Percentiles rank a stretch among this genome's conserved stretches.
phyloP scores from a whole-genome alignment of 2,329 filamentous ascomycete genomes.

The Botryotinia convoluta region DNA sequence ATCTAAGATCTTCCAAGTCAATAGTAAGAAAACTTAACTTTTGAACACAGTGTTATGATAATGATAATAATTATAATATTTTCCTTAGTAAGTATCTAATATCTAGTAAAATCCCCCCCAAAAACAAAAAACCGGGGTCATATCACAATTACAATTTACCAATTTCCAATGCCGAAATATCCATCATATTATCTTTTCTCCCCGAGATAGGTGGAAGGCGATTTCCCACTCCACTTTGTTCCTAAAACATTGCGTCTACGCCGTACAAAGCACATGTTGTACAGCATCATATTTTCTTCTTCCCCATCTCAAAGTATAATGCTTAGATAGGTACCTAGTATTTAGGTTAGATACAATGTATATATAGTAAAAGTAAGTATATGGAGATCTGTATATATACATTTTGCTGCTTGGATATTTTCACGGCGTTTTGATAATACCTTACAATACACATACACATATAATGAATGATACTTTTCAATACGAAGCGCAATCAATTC shows the following conservation, averaged over 20 bases:
- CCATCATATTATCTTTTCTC: background rate
- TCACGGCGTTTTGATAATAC: background rate
- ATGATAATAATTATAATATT: background rate
- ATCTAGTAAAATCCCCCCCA: background rate
- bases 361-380: background rate
- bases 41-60: background rate
- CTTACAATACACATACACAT: background rate
- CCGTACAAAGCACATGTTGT: background rate
- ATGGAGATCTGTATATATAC: background rate
- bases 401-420: background rate
- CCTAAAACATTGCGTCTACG: background rate
- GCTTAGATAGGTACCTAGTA: background rate
- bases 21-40: background rate
- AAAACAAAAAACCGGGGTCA: background rate
- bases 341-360: no score
- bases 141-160: background rate
- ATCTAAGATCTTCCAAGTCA: background rate
- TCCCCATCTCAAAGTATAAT: background rate
- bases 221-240: background rate
- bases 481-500: background rate
- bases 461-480: background rate
- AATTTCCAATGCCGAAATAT: background rate
- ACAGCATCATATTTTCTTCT: background rate
- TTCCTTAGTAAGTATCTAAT: background rate
- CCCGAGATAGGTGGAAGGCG: background rate